Evolutionary conservation across 306 rosid genomes (phyloP).

Genomic region (Myrica gale): DNA sequence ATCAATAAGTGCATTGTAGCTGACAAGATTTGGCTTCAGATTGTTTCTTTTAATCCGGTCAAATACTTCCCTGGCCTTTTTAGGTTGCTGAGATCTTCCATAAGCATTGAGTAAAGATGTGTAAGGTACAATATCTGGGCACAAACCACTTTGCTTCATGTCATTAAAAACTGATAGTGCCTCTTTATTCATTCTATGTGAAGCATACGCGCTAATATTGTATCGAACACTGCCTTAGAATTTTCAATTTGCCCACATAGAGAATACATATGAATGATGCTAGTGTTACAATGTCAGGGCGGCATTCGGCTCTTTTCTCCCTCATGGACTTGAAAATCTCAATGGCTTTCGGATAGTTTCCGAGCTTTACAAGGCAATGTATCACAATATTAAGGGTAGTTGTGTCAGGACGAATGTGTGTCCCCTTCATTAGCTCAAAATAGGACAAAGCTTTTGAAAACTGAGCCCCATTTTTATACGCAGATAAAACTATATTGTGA

Average conservation of each 20-base stretch:
- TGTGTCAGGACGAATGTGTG: conserved; percentile 76
- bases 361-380: conserved; percentile 75
- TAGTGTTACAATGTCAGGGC: conserved; percentile 90
- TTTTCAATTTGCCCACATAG: conserved; percentile 69
- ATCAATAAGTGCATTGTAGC: conserved; percentile 82
- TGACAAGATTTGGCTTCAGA: conserved; percentile 75
- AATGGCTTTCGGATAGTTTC: conserved; percentile 67
- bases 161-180: conserved; percentile 63
- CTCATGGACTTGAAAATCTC: conserved; percentile 74
- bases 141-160: conserved; percentile 60
- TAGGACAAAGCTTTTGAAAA: conserved; percentile 88
- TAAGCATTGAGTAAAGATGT: conserved; percentile 87
- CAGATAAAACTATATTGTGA: conserved; percentile 85
- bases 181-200: conserved; percentile 66
- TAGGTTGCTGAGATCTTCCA: conserved; percentile 80
- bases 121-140: conserved; percentile 84
- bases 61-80: conserved; percentile 65
- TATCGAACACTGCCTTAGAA: conserved; percentile 65
- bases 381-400: conserved; percentile 79
- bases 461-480: conserved; percentile 82
- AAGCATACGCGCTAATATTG: conserved; percentile 94
- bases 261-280: conserved; percentile 81
- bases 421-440: conserved; percentile 92
- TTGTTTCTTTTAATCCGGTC: conserved; percentile 61
- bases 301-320: conserved; percentile 71